phyloP scores from a whole-genome alignment of 2,329 filamentous ascomycete genomes.

The Aspergillus calidoustus region DNA sequence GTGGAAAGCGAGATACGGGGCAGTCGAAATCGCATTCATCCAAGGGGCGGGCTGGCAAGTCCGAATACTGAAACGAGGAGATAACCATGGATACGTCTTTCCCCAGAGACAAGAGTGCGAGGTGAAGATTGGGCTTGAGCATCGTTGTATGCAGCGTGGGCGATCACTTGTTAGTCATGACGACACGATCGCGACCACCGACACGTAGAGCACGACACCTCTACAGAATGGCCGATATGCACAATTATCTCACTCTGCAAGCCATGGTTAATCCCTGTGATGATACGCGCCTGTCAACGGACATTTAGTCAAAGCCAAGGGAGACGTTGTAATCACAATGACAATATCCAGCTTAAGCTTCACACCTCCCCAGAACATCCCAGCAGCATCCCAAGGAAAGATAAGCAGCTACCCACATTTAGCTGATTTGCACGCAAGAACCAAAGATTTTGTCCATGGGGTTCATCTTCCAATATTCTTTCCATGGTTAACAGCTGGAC shows the following conservation, averaged over 20 bases:
- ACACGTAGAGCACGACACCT: background rate
- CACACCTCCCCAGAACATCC: background rate
- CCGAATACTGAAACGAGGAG: background rate
- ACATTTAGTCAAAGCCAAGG: background rate
- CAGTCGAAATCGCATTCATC: background rate
- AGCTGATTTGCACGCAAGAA: background rate
- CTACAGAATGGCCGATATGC: background rate
- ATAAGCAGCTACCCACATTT: background rate
- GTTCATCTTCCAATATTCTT: background rate
- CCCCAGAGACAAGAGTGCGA: background rate
- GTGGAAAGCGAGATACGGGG: background rate
- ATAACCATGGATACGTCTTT: slow-evolving; percentile 10
- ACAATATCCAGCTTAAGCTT: slow-evolving; percentile 11
- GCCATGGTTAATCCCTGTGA: background rate
- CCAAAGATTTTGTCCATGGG: background rate
- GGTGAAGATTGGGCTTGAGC: slow-evolving; percentile 5
- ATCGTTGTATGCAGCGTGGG: slow-evolving; percentile 1
- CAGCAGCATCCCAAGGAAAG: slow-evolving; percentile 4
- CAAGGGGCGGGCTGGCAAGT: background rate
- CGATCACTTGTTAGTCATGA: slow-evolving; percentile 21
- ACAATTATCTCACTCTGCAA: background rate
- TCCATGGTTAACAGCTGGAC: background rate
- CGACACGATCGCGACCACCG: slow-evolving; percentile 19
- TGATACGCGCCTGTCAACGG: background rate
- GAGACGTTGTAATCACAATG: background rate